These are phyloP conservation scores for Eucalyptus coolabah DNA, from an alignment of 345 rosid genomes.

Conservation along the genomic window DNA sequence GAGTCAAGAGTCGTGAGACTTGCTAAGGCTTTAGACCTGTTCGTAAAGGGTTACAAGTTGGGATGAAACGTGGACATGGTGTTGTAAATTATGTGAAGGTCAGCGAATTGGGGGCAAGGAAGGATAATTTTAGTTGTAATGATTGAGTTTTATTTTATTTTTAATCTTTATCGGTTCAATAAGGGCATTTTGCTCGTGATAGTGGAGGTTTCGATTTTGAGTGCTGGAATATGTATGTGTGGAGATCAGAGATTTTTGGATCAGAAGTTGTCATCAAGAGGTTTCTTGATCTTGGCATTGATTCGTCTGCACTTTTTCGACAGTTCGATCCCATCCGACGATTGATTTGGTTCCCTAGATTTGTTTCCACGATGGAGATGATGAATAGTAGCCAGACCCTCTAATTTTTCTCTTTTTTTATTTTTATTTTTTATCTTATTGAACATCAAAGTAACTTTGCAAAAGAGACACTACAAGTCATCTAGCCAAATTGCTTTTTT, in stretches of 20 bases:
- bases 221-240: neutral
- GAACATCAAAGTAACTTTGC: neutral
- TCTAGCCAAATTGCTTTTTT: neutral
- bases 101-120: conserved; percentile 32
- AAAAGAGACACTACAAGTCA: neutral
- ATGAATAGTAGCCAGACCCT: neutral
- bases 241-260: neutral
- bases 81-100: conserved; percentile 19
- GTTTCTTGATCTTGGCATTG: neutral
- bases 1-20: neutral
- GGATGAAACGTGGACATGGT: neutral
- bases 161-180: neutral
- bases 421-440: too few species aligned
- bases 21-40: neutral
- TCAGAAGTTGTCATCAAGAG: neutral
- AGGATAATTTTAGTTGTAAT: neutral
- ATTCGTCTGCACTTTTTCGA: neutral
- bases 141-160: neutral
- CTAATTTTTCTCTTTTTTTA: neutral
- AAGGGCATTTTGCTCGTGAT: neutral
- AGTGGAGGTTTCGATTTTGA: neutral
- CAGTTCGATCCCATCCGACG: neutral
- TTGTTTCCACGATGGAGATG: neutral
- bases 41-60: neutral
- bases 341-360: neutral